Evolutionary conservation across 371 early-diverging fungal genomes (phyloP), one percentile per base, ranked within the genome.

Genomic region (Mortierella sp.): DNA sequence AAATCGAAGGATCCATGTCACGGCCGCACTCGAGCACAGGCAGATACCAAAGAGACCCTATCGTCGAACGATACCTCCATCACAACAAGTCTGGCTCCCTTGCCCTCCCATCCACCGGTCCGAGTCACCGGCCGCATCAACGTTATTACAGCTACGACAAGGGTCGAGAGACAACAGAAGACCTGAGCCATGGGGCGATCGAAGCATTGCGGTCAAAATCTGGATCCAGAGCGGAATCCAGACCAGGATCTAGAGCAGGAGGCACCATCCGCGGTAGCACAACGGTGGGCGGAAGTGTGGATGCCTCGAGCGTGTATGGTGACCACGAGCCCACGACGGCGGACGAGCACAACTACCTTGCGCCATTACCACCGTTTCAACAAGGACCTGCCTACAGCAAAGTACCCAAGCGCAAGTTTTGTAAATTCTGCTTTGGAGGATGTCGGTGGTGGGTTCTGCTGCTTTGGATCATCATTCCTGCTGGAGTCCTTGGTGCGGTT

Each of bases 361-460:
- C 78, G 1, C 78, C 78, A 16, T 41, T 76, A n/a, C 78, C 70
- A 6, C 78, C 78, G 10, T 76, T 76, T 31, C 78, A 76, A 45
- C 47, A 52, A 24, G 78, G 78, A 0, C 78, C 78, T 3, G 78
- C 78, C 0, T 76, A 76, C 23, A 50, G 66, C n/a, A 57, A 58
- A 42, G 63, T 65, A 0, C 70, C 78, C 4, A 69, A 58, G 23
- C 61, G 78, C 55, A 70, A 58, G 59, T 70, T 58, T 28, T 76
- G 70, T 48, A 54, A 49, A 46, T 66, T 54, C 50, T 66, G 49
- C 38, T 66, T 54, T 73, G 74, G 74, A 23, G 74, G 70, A 2
- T 65, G 70, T 54, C 70, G 78, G 2, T 76, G 70, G 78, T 76
- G 78, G 78, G 68, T 60, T 10, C 58, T 73, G 10, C n/a, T 73